Evolutionary conservation across 2,329 filamentous ascomycete genomes (phyloP), one percentile per base, ranked within the genome.

Genomic region (Escovopsis weberi): DNA sequence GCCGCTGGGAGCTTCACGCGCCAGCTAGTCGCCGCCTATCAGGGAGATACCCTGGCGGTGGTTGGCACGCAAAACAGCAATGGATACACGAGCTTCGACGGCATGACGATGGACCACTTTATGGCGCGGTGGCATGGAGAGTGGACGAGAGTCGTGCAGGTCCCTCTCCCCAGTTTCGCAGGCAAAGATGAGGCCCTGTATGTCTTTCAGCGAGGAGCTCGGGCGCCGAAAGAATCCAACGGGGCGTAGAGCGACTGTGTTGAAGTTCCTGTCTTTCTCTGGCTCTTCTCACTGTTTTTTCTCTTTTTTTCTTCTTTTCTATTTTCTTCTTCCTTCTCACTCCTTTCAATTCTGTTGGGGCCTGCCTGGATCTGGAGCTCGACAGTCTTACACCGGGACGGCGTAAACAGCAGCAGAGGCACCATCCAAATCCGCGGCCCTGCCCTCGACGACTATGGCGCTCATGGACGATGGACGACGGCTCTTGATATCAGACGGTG

Each of bases 131-230:
- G 80, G 53, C 68, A 74, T 50, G 56, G 54, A 26, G 66, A 64
- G 2, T 86, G 78, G 72, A 66, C 69, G 40, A 71, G 73, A 57
- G 66, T 74, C 2, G 67, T 74, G 12, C 78, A 82, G 62, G 67
- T 85, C 47, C 70, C 81, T 4, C 57, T 87, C 54, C 81, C 81
- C 19, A 84, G 79, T 56, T 86, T 86, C 59, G 75, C 80, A 3
- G 82, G 78, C 26, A 86, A 86, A 58, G 82, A 87, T 51, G 82
- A 87, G 60, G 82, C 77, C 0, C 53, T 86, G 43, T 86, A 78
- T 59, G 69, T 84, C 18, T 85, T 81, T 50, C 67, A 72, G 51
- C 56, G 68, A 42, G 66, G 67, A 12, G 53, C 62, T n/a, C 57
- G 61, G 46, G 64, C 58, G 18, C 57, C 57, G 32, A 40, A 37